These are phyloP conservation scores for Silene vulgaris DNA, from an alignment of 179 eudicot genomes.

Conservation along the genomic window DNA sequence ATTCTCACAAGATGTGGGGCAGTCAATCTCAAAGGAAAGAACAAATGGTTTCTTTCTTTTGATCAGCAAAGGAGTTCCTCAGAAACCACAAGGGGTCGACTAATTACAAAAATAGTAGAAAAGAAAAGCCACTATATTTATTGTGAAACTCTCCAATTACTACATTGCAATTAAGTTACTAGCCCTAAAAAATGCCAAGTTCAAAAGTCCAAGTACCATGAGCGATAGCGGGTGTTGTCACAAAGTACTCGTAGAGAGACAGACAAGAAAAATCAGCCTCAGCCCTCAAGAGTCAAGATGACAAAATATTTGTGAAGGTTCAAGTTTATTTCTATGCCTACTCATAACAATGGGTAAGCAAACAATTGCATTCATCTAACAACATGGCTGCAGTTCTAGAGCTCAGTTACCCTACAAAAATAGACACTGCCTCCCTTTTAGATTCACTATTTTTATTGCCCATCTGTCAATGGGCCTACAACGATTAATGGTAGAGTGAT, in stretches of 20 bases:
- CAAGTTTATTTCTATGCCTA: background rate
- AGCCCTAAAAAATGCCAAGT: background rate
- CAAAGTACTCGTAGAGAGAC: conserved; percentile 2
- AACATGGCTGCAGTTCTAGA: background rate
- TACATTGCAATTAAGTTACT: background rate
- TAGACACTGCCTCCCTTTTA: background rate
- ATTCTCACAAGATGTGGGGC: background rate
- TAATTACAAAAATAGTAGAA: background rate
- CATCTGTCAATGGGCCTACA: background rate
- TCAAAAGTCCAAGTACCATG: too few relatives aligned
- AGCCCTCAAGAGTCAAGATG: background rate
- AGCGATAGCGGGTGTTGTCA: too few relatives aligned
- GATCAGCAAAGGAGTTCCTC: background rate
- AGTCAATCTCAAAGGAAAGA: background rate
- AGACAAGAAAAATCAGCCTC: background rate
- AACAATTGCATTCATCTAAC: background rate
- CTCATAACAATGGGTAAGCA: background rate
- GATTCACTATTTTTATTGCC: background rate
- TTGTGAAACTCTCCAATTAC: background rate
- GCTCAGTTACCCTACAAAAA: background rate
- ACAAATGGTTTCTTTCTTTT: background rate
- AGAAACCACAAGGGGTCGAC: background rate
- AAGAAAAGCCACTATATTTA: background rate
- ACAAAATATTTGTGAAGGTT: background rate
- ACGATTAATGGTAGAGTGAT: background rate